Evolutionary conservation across 306 rosid genomes (phyloP), one percentile per base, ranked within the genome.

Genomic region (Morella rubra): DNA sequence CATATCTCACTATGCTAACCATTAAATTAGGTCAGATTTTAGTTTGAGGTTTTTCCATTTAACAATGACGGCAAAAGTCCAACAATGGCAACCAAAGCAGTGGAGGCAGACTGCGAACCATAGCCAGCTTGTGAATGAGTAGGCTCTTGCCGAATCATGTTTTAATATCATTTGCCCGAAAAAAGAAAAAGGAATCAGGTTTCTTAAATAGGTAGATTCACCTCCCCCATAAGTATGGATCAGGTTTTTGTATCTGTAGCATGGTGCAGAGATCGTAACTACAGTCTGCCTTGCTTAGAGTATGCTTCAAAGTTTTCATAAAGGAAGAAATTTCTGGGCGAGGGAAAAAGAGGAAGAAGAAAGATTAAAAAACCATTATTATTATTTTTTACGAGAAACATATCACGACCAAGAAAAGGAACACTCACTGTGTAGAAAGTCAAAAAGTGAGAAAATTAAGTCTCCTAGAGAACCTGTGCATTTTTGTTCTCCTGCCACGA

Each of bases 401-500:
- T 5, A 22, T 41, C 70, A 65, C 18, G 45, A 15, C 69, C 32
- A 37, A 62, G 8, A 65, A 65, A 41, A 40, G 47, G 70, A 22
- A 40, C 16, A 14, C 8, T 18, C 24, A 11, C 32, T 27, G 27
- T 24, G 22, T 54, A 70, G 40, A 24, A 55, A 22, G 32, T 22
- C 56, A 12, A 27, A 50, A 6, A 73, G 18, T n/a, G 66, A 46
- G 24, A 40, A 46, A 44, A 19, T 67, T 53, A 53, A 71, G 60
- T 61, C 47, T n/a, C 52, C 7, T 51, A 52, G 71, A 70, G 79
- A 59, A 93, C 98, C 98, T 95, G 87, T 95, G 98, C 44, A 89
- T 92, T 44, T 3, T 77, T 41, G 96, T 79, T 81, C 90, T 85
- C 79, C 91, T 89, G 77, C 88, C 87, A 0, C 93, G 97, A 0